Percentiles rank a stretch among this genome's conserved stretches.
These are phyloP conservation scores for Dentipellis sp. DNA, from an alignment of 768 basidiomycete genomes.

Conservation along the genomic window DNA sequence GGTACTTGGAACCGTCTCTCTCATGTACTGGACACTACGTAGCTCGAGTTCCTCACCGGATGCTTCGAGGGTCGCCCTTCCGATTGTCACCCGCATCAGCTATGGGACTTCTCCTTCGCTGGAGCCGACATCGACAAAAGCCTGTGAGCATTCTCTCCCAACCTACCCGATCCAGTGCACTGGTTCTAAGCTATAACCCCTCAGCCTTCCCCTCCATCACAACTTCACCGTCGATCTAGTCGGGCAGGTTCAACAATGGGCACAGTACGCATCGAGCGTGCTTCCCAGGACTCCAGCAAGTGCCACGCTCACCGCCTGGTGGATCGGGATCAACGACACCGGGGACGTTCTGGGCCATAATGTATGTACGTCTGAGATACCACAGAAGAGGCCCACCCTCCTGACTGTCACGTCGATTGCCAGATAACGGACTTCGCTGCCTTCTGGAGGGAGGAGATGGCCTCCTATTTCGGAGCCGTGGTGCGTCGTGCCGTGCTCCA, in stretches of 20 bases:
- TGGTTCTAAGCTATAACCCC: background rate
- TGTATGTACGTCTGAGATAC: constrained; percentile 8
- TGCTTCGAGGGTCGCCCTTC: constrained; percentile 37
- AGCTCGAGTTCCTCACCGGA: constrained; percentile 47
- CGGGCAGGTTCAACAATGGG: constrained; percentile 43
- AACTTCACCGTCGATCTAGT: constrained; percentile 37
- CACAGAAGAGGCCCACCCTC: background rate
- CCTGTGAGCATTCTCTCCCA: constrained; percentile 1
- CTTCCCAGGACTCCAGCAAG: constrained; percentile 31
- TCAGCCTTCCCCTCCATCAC: constrained; percentile 38
- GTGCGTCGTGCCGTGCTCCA: constrained; percentile 21
- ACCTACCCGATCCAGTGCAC: background rate
- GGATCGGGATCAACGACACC: constrained; percentile 54
- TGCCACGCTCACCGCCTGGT: constrained; percentile 43
- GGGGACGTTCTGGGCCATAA: constrained; percentile 32
- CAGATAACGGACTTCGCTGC: constrained; percentile 39
- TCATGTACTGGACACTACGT: background rate
- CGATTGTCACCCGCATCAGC: constrained; percentile 27
- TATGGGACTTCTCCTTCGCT: constrained; percentile 51
- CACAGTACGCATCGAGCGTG: constrained; percentile 31
- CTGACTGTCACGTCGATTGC: background rate
- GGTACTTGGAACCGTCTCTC: background rate
- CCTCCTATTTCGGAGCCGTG: constrained; percentile 39
- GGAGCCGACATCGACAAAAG: constrained; percentile 21
- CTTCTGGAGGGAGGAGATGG: constrained; percentile 43